Conservation (phyloP, 495 filamentous ascomycete genomes). For the Xylaria curta region DNA sequence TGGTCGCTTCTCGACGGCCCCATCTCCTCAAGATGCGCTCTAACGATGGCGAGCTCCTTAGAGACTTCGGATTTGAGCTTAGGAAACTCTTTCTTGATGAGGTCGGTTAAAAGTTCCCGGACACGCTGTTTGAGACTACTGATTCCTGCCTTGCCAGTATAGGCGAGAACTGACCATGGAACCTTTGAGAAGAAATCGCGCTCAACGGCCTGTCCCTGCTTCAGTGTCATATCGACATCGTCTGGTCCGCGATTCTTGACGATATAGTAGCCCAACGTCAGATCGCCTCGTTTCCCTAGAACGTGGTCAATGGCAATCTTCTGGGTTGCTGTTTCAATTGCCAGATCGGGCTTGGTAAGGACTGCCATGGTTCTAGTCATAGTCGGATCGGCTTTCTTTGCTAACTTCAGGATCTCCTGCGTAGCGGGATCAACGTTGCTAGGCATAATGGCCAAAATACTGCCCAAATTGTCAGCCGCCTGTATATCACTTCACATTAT, state of each 20-base stretch:
- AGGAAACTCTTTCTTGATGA: constrained; percentile 60
- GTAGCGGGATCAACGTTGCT: constrained; percentile 65
- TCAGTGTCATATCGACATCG: constrained; percentile 35
- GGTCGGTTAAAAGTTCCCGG: constrained; percentile 48
- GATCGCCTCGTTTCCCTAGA: constrained; percentile 42
- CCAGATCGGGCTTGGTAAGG: constrained; percentile 65
- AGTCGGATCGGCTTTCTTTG: constrained; percentile 51
- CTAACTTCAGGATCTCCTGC: constrained; percentile 64
- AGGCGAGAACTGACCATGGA: constrained; percentile 53
- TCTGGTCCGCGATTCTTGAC: constrained; percentile 61
- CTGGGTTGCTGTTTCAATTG: constrained; percentile 57
- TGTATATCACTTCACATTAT: not conserved
- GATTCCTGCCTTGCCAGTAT: constrained; percentile 57
- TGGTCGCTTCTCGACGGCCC: constrained; percentile 42
- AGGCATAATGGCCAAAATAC: constrained; percentile 64
- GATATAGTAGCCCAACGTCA: constrained; percentile 60
- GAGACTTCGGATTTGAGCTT: constrained; percentile 55
- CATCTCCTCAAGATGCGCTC: constrained; percentile 45
- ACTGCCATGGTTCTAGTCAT: constrained; percentile 62
- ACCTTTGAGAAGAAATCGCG: constrained; percentile 42
- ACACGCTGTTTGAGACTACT: constrained; percentile 53
- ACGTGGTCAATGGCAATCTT: constrained; percentile 55
- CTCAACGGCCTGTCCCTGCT: constrained; percentile 44
- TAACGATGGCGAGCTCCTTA: constrained; percentile 44
- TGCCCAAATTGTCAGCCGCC: constrained; percentile 24